Evolutionary conservation across 495 filamentous ascomycete genomes (phyloP).

Genomic region (Neurospora sp.): DNA sequence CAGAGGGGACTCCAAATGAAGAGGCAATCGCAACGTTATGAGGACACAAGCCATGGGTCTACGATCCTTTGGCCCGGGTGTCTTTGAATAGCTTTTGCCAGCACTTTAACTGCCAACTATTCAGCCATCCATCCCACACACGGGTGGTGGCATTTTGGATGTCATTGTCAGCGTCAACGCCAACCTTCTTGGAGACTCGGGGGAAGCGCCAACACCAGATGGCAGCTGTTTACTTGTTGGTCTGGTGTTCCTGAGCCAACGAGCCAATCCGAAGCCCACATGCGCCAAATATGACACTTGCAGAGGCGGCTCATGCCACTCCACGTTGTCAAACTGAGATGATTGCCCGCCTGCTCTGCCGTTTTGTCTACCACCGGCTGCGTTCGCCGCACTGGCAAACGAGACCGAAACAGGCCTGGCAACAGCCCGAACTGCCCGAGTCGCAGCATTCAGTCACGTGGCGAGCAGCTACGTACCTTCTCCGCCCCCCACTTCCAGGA

Average conservation of each 20-base stretch:
- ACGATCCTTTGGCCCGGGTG: not conserved
- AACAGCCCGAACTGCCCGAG: not conserved
- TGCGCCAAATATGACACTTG: not conserved
- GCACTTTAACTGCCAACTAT: not conserved
- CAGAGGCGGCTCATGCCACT: not conserved
- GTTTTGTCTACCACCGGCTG: not conserved
- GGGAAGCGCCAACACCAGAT: not conserved
- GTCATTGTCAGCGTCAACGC: not conserved
- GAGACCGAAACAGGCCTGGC: not conserved
- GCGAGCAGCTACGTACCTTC: constrained; percentile 5
- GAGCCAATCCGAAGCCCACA: not conserved
- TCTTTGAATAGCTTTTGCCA: not conserved
- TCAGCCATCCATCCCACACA: not conserved
- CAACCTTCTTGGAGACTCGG: not conserved
- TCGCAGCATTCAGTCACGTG: not conserved
- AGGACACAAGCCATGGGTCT: not conserved
- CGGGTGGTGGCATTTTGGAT: not conserved
- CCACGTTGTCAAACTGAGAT: not conserved
- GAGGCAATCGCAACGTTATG: not conserved
- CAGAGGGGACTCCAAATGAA: not conserved
- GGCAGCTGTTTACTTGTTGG: not conserved
- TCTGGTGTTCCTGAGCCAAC: not conserved
- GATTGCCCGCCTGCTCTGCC: not conserved
- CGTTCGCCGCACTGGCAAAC: not conserved
- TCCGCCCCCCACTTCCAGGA: constrained; percentile 5